Evolutionary conservation across 371 early-diverging fungal genomes (phyloP).

Genomic region (Dentiscutata heterogama): DNA sequence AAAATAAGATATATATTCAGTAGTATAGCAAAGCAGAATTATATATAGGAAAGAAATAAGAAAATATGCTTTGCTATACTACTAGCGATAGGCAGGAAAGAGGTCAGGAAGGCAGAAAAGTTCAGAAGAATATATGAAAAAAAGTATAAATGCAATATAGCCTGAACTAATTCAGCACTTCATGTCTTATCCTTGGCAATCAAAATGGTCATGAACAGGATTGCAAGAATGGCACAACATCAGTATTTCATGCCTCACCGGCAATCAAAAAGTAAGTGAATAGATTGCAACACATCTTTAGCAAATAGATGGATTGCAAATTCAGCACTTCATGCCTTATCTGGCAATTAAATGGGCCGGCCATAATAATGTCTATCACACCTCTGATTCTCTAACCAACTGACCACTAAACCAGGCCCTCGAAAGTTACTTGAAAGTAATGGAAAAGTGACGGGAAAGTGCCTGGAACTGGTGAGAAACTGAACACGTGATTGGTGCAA

Average conservation of each 20-base stretch:
- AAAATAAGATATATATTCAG: too few relatives aligned
- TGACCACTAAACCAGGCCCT: too few relatives aligned
- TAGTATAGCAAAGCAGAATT: too few relatives aligned
- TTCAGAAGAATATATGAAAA: too few relatives aligned
- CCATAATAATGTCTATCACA: background rate
- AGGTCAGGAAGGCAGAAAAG: too few relatives aligned
- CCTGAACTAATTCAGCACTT: background rate
- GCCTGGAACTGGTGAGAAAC: background rate
- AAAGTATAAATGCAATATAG: too few relatives aligned
- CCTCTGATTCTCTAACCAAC: too few relatives aligned
- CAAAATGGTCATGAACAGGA: background rate
- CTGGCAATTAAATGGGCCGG: background rate
- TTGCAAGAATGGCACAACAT: background rate
- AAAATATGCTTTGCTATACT: too few relatives aligned
- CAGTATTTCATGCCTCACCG: background rate
- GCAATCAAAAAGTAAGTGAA: constrained; percentile 5
- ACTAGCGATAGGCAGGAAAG: too few relatives aligned
- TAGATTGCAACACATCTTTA: background rate
- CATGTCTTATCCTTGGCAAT: background rate
- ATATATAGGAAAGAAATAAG: too few relatives aligned
- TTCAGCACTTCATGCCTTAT: constrained; percentile 24
- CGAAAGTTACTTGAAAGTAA: background rate
- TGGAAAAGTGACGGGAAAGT: too few relatives aligned
- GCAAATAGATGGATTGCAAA: constrained; percentile 28
- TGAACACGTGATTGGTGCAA: background rate